Percentiles rank a stretch among this genome's conserved stretches.
phyloP scores from a whole-genome alignment of 2,329 filamentous ascomycete species.

The Dactylonectria macrodidyma region DNA sequence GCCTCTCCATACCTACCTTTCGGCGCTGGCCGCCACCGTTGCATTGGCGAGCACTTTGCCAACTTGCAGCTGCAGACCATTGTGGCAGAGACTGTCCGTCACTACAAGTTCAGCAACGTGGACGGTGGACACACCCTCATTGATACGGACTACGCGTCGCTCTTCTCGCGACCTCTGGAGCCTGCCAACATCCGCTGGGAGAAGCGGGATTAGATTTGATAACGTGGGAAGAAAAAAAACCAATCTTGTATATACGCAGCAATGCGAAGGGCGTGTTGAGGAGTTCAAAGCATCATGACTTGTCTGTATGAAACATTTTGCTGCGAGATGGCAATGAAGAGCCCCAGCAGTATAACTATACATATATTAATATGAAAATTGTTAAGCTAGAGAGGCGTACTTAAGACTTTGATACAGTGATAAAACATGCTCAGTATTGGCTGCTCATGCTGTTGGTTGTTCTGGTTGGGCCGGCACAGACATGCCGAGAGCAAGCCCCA shows the following conservation, averaged over 20 bases:
- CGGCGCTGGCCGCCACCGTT: constrained; percentile 91
- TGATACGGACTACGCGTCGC: constrained; percentile 77
- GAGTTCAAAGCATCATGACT: constrained; percentile 48
- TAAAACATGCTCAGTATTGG: constrained; percentile 10
- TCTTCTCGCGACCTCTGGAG: constrained; percentile 82
- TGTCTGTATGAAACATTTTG: constrained; percentile 42
- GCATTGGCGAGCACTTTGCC: constrained; percentile 97
- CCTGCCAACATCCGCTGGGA: constrained; percentile 84
- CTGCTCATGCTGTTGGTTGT: neutral
- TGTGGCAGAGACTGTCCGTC: constrained; percentile 79
- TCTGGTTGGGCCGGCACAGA: constrained; percentile 3
- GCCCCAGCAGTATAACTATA: constrained; percentile 43
- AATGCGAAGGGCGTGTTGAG: constrained; percentile 43
- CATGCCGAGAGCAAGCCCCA: constrained; percentile 20
- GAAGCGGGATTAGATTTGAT: constrained; percentile 65
- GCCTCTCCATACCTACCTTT: constrained; percentile 94
- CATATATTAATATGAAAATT: constrained; percentile 44
- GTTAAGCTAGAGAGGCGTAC: constrained; percentile 31
- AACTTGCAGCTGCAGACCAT: constrained; percentile 94
- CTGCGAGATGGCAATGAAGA: constrained; percentile 38
- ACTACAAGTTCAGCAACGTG: constrained; percentile 84
- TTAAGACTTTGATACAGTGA: neutral
- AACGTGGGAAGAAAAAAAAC: constrained; percentile 27
- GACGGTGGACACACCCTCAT: constrained; percentile 79
- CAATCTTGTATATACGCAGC: constrained; percentile 48